Evolutionary conservation across 768 basidiomycete genomes (phyloP).

Genomic region (Mycena vitilis): DNA sequence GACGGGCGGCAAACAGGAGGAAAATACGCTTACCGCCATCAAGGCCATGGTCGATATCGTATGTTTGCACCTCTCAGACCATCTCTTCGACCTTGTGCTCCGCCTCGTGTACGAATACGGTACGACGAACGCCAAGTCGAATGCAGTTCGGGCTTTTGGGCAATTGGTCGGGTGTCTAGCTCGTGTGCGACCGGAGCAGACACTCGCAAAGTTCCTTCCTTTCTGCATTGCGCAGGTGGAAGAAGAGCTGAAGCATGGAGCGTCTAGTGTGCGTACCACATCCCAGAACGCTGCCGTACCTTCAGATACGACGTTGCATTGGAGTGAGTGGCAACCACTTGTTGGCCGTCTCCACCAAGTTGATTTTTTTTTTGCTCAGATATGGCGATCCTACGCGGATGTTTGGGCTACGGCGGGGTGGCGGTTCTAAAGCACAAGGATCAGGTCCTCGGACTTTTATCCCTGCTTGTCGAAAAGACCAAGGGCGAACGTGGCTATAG

Average conservation of each 20-base stretch:
- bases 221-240: constrained; percentile 82
- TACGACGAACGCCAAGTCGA: constrained; percentile 89
- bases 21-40: constrained; percentile 79
- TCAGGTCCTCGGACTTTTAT: constrained; percentile 71
- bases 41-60: constrained; percentile 85
- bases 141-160: constrained; percentile 91
- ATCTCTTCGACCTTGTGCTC: constrained; percentile 86
- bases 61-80: constrained; percentile 82
- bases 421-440: constrained; percentile 76
- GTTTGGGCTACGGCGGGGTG: constrained; percentile 78
- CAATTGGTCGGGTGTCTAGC: constrained; percentile 89
- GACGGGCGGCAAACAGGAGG: constrained; percentile 88
- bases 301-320: constrained; percentile 91
- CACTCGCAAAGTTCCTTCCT: constrained; percentile 83
- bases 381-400: constrained; percentile 84
- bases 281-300: constrained; percentile 78
- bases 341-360: constrained; percentile 7
- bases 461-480: constrained; percentile 78
- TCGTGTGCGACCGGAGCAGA: constrained; percentile 79
- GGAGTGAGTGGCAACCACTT: constrained; percentile 68
- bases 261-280: constrained; percentile 86
- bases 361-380: constrained; percentile 54
- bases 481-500: constrained; percentile 92
- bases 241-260: constrained; percentile 89
- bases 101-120: constrained; percentile 89